Percentiles rank a stretch among this genome's conserved stretches.
Conservation (phyloP, 169 alveolate genomes). For the Plasmodium reichenowi region DNA sequence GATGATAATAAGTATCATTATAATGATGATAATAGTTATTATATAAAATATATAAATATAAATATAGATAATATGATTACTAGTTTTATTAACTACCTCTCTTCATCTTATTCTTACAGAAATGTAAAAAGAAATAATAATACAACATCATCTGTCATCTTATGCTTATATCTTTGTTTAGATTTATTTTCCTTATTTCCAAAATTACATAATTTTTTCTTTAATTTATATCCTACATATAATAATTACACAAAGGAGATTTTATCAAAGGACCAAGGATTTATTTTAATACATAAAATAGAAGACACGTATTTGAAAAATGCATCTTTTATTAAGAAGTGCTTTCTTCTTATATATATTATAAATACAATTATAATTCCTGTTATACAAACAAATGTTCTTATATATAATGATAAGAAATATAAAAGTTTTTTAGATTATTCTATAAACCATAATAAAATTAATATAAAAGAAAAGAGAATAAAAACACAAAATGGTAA, state of each 20-base stretch:
- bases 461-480: neutral
- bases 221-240: no score
- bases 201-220: no score
- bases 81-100: conserved; percentile 45
- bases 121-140: conserved; percentile 10
- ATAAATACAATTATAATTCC: conserved; percentile 32
- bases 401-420: no score
- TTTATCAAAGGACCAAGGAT: conserved; percentile 1
- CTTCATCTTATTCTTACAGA: conserved; percentile 32
- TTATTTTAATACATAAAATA: no score
- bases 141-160: neutral
- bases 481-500: neutral
- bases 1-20: no score
- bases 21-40: no score
- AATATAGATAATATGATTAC: conserved; percentile 29
- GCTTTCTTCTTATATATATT: conserved; percentile 16
- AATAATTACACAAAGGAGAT: neutral
- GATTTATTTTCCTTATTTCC: conserved; percentile 8
- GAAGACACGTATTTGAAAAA: conserved; percentile 10
- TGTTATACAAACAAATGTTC: neutral
- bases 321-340: conserved; percentile 38
- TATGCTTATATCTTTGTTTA: conserved; percentile 25
- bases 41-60: no score
- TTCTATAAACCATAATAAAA: no score
- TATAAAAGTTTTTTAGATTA: no score